Conservation (phyloP, 2,329 filamentous ascomycete species). For the Cercospora citrullina region DNA sequence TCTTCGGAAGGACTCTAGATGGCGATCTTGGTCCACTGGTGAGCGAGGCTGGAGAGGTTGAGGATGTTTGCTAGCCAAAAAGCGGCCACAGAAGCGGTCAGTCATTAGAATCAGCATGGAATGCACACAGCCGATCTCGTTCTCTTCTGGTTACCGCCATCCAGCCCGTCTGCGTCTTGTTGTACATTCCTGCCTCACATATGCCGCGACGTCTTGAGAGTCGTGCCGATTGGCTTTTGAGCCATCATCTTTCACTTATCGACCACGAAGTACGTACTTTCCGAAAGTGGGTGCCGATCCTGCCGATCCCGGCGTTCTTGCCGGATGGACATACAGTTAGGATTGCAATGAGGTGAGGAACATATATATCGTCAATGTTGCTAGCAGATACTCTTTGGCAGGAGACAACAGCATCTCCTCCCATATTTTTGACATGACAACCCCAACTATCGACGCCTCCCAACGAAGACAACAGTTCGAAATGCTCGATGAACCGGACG, state of each 20-base stretch:
- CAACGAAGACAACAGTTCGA: not conserved
- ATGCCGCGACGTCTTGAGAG: not conserved
- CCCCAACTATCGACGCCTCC: not conserved
- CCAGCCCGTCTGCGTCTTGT: not conserved
- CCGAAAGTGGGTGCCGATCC: not conserved
- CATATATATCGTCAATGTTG: not conserved
- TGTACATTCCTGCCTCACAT: not conserved
- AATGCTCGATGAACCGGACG: not conserved
- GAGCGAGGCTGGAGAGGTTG: conserved; percentile 47
- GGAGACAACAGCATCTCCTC: not conserved
- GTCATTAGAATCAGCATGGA: not conserved
- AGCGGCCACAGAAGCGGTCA: not conserved
- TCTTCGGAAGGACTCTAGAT: conserved; percentile 77
- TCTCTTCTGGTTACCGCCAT: not conserved
- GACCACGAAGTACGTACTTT: conserved; percentile 4
- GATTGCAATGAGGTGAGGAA: not conserved
- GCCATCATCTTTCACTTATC: not conserved
- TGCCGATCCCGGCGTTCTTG: conserved; percentile 16
- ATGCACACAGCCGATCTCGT: not conserved
- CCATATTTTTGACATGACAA: not conserved
- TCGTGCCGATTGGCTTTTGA: not conserved
- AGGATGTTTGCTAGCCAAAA: conserved; percentile 40
- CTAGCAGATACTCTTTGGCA: too few relatives aligned
- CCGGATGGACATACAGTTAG: not conserved
- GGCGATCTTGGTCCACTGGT: conserved; percentile 72